Base-by-base conservation (phyloP, 768 basidiomycete genomes). In the Mycena chlorophos region DNA sequence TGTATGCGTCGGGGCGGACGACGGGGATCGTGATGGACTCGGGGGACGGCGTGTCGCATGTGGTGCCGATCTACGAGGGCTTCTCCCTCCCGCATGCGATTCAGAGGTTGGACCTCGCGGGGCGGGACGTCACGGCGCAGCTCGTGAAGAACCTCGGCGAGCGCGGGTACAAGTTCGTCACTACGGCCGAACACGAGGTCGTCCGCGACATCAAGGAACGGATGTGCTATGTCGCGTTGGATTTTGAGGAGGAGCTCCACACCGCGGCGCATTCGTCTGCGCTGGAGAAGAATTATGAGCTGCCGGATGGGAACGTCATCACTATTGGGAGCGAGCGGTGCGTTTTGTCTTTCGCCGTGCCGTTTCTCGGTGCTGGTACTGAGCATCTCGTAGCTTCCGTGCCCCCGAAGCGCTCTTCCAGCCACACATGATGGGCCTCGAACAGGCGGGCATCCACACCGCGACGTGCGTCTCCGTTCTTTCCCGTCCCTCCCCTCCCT, bases 161-260 rank as follows among this genome's bases (percentile, higher is more conserved):
- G 68, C 80, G 88, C 63, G 87, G 87, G n/a, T 88, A 89, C 72
- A 74, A 78, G 14, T 89, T 89, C 78, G 87, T 83, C 59, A 88
- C 87, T 45, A 82, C 85, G 3, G 86, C 85, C 29, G 86, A 86
- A 72, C 75, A 78, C 62, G 85, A 87, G 77, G 86, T 89, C 52
- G 87, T 89, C 56, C 78, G 88, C 40, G 88, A 89, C 69, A 88
- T 89, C 76, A 88, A 89, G 77, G 85, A 87, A 77, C 85, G 84
- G 77, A 52, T 64, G 52, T 78, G 87, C 88, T 65, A 88, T 28
- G 55, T 56, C 20, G 50, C 56, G 1, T 34, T 52, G 2, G 56
- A 57, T 20, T 58, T 58, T 39, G 87, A 55, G 22, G 26, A 58
- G 20, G 56, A 57, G 38, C 46, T 53, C 17, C 26, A 34, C 10